Conservation (phyloP, 2,329 filamentous ascomycete genomes). For the Aquanectria penicillioides region DNA sequence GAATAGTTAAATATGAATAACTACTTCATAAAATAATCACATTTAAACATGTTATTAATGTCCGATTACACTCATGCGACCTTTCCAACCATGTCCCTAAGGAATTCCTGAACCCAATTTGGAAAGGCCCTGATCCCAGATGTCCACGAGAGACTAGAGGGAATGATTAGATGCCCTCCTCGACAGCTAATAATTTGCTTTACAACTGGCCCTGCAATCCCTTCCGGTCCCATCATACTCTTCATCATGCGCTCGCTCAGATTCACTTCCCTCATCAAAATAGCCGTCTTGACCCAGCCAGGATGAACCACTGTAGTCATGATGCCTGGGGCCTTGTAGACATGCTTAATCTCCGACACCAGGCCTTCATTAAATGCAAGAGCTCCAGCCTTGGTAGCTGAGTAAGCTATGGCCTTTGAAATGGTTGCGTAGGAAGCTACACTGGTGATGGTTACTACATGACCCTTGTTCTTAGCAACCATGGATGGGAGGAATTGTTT, state of each 20-base stretch:
- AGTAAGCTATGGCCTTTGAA: conserved; percentile 72
- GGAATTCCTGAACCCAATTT: not conserved
- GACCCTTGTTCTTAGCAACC: conserved; percentile 71
- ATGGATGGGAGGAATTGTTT: conserved; percentile 73
- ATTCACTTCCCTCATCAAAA: not conserved
- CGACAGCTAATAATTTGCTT: conserved; percentile 1
- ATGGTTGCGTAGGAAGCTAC: conserved; percentile 67
- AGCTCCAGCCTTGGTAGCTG: conserved; percentile 69
- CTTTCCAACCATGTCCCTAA: not conserved
- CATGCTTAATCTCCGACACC: conserved; percentile 60
- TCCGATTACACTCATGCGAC: no score
- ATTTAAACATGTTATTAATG: no score
- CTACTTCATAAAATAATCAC: no score
- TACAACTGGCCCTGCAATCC: not conserved
- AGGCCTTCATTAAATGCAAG: conserved; percentile 73
- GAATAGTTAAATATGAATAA: no score
- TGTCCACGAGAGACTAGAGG: not conserved
- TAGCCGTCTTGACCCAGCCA: not conserved
- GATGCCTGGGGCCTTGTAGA: conserved; percentile 69
- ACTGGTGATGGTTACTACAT: conserved; percentile 74
- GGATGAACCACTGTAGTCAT: conserved; percentile 70
- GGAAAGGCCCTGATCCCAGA: not conserved
- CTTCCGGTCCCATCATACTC: not conserved
- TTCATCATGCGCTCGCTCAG: no score
- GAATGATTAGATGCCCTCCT: not conserved